Conservation (phyloP, 257 asterid genomes). For the Paraleonurus japonicus region DNA sequence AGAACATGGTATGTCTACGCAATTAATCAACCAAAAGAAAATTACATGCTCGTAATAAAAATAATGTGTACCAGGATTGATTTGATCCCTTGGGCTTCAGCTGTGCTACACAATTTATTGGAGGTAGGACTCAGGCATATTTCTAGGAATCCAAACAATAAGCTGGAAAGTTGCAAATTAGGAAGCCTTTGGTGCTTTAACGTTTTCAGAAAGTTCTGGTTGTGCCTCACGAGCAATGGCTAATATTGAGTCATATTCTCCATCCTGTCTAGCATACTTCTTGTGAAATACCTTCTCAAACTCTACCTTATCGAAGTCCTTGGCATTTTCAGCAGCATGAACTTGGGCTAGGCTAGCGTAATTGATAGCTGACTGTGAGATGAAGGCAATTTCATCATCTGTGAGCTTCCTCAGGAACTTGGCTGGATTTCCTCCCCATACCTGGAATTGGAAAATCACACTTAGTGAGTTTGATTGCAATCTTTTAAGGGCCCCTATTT, state of each 20-base stretch:
- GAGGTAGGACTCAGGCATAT: conserved; percentile 30
- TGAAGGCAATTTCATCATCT: conserved; percentile 80
- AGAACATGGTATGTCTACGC: conserved; percentile 13
- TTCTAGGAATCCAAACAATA: conserved; percentile 30
- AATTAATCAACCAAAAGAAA: conserved; percentile 18
- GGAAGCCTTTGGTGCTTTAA: conserved; percentile 52
- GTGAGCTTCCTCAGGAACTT: conserved; percentile 91
- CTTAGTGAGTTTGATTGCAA: not conserved
- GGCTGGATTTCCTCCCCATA: conserved; percentile 99
- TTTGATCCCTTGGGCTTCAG: conserved; percentile 34
- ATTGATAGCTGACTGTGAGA: conserved; percentile 76
- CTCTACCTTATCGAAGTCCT: conserved; percentile 64
- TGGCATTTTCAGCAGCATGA: conserved; percentile 93
- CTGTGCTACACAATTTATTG: conserved; percentile 50
- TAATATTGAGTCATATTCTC: conserved; percentile 52
- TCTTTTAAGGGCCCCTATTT: not conserved
- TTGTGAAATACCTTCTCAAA: conserved; percentile 77
- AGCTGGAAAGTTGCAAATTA: conserved; percentile 25
- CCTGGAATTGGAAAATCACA: conserved; percentile 38
- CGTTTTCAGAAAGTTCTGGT: conserved; percentile 48
- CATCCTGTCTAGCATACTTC: conserved; percentile 59
- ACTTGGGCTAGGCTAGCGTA: conserved; percentile 71
- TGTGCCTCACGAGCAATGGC: conserved; percentile 51
- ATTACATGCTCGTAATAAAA: conserved; percentile 24
- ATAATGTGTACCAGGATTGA: conserved; percentile 41